Percentiles rank a stretch among this genome's conserved stretches.
Conservation (phyloP, 106 monocot species). For the Xerophyta viscosa region DNA sequence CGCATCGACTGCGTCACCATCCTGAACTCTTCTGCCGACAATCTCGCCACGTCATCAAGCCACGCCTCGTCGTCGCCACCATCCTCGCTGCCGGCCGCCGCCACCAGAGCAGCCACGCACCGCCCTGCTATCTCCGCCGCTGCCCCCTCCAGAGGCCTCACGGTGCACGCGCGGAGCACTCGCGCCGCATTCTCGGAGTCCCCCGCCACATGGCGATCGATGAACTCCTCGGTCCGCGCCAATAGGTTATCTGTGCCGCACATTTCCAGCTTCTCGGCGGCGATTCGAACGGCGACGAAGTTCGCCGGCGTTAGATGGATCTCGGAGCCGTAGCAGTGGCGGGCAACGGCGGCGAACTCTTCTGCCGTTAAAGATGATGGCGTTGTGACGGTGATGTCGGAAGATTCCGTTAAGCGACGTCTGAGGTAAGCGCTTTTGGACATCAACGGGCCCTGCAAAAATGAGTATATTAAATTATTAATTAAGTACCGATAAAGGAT, state of each 20-base stretch:
- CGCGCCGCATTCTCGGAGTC: constrained; percentile 22
- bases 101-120: constrained; percentile 56
- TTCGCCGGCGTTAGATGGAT: constrained; percentile 47
- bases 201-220: constrained; percentile 47
- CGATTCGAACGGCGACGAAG: constrained; percentile 37
- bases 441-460: constrained; percentile 44
- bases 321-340: constrained; percentile 56
- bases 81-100: constrained; percentile 9
- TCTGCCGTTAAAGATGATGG: constrained; percentile 44
- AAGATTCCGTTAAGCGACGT: constrained; percentile 29
- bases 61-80: constrained; percentile 18
- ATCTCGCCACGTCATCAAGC: constrained; percentile 40
- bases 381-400: constrained; percentile 36
- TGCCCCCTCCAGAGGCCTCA: constrained; percentile 23
- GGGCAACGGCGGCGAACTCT: constrained; percentile 38
- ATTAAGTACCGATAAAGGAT: constrained; percentile 6
- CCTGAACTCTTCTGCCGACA: constrained; percentile 30
- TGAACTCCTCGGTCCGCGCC: constrained; percentile 51
- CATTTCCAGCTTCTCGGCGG: constrained; percentile 72
- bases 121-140: constrained; percentile 35
- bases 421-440: constrained; percentile 55
- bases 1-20: constrained; percentile 46
- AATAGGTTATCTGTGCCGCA: constrained; percentile 19
- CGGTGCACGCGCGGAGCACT: constrained; percentile 45
- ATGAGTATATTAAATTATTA: not conserved